Evolutionary conservation across 495 filamentous ascomycete genomes (phyloP).

Genomic region (Lophium mytilinum): DNA sequence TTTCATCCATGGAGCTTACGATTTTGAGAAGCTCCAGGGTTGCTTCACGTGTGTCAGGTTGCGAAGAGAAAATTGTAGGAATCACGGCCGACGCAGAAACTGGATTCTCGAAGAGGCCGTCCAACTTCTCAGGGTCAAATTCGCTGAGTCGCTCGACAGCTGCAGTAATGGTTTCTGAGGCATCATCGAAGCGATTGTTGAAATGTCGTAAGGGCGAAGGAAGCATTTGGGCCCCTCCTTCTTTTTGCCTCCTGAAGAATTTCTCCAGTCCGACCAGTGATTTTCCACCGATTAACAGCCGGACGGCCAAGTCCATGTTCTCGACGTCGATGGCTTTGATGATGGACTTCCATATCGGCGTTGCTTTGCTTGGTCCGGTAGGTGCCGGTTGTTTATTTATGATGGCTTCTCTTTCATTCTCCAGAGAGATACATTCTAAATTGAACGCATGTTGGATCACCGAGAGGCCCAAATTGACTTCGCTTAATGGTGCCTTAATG

Average conservation of each 20-base stretch:
- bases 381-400: slow-evolving; percentile 52
- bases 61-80: slow-evolving; percentile 59
- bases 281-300: slow-evolving; percentile 60
- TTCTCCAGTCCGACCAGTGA: slow-evolving; percentile 64
- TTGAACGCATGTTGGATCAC: slow-evolving; percentile 63
- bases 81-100: slow-evolving; percentile 59
- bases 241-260: slow-evolving; percentile 46
- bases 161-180: slow-evolving; percentile 59
- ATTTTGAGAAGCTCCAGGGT: slow-evolving; percentile 73
- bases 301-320: slow-evolving; percentile 57
- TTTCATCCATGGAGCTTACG: slow-evolving; percentile 59
- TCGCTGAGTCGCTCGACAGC: slow-evolving; percentile 70
- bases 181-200: slow-evolving; percentile 62
- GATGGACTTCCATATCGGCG: slow-evolving; percentile 68
- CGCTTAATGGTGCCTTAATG: slow-evolving; percentile 19
- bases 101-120: slow-evolving; percentile 53
- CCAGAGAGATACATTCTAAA: slow-evolving; percentile 67
- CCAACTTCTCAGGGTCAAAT: slow-evolving; percentile 57
- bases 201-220: slow-evolving; percentile 55
- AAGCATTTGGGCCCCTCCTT: slow-evolving; percentile 29
- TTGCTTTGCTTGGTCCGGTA: slow-evolving; percentile 56
- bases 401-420: slow-evolving; percentile 62
- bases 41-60: slow-evolving; percentile 62
- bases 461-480: slow-evolving; percentile 37
- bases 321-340: slow-evolving; percentile 57